Evolutionary conservation across 495 filamentous ascomycete species (phyloP).

Genomic region (Bathelium albidoporum): DNA sequence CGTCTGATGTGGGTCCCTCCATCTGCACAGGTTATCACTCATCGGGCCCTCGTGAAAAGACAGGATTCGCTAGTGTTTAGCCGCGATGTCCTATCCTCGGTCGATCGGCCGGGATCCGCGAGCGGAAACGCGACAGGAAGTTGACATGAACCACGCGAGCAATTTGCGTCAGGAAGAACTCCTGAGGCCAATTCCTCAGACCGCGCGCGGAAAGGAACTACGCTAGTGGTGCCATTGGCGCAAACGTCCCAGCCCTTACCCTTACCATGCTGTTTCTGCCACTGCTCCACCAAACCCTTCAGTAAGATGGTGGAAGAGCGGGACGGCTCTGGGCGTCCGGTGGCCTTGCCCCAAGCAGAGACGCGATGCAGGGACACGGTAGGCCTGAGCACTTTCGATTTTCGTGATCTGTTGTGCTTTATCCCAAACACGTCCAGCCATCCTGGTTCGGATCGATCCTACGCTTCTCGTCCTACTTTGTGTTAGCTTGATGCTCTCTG

Average conservation of each 20-base stretch:
- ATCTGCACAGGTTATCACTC: not conserved
- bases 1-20: not conserved
- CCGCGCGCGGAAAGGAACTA: not conserved
- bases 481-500: not conserved
- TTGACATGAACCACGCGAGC: not conserved
- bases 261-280: not conserved
- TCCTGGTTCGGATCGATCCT: not conserved
- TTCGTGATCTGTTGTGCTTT: not conserved
- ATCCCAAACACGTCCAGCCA: not conserved
- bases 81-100: not conserved
- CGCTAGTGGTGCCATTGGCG: not conserved
- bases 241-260: not conserved
- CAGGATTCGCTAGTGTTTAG: not conserved
- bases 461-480: not conserved
- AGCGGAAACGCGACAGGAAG: not conserved
- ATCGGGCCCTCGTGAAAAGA: not conserved
- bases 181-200: not conserved
- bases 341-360: not conserved
- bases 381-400: not conserved
- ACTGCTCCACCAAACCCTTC: not conserved
- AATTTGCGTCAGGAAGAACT: not conserved
- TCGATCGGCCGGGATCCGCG: not conserved
- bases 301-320: not conserved
- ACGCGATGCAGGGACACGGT: not conserved
- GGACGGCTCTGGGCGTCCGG: not conserved